Evolutionary conservation across 116 monocot genomes (phyloP).

Genomic region (Cymodocea nodosa): DNA sequence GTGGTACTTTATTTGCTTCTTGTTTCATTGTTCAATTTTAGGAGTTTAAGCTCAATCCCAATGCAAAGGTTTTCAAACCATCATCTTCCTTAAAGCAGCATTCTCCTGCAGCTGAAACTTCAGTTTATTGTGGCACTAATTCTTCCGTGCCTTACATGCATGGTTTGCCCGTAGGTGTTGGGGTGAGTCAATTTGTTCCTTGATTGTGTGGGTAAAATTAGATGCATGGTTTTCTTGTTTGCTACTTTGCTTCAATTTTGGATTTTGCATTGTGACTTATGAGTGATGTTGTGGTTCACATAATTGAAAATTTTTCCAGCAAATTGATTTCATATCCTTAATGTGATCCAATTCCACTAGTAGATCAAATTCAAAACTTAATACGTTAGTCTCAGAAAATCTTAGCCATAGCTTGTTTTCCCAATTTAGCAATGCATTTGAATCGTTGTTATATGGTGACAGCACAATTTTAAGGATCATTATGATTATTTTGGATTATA

Average conservation of each 20-base stretch:
- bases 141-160: slow-evolving; percentile 46
- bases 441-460: no score
- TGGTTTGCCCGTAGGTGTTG: slow-evolving; percentile 41
- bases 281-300: background rate
- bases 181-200: slow-evolving; percentile 26
- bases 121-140: slow-evolving; percentile 52
- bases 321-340: background rate
- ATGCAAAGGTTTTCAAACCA: slow-evolving; percentile 83
- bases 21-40: slow-evolving; percentile 17
- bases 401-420: no score
- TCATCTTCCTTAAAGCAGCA: slow-evolving; percentile 46
- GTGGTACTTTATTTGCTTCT: background rate
- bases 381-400: no score
- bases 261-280: background rate
- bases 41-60: slow-evolving; percentile 95
- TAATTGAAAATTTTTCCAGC: background rate
- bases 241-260: background rate
- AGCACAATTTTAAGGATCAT: no score
- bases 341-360: no score
- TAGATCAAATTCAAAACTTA: no score
- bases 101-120: slow-evolving; percentile 28
- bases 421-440: no score
- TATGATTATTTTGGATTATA: no score
- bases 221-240: background rate
- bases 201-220: background rate